Base-by-base conservation (phyloP, 2,329 filamentous ascomycete genomes). In the Penicillium sclerotigenum region DNA sequence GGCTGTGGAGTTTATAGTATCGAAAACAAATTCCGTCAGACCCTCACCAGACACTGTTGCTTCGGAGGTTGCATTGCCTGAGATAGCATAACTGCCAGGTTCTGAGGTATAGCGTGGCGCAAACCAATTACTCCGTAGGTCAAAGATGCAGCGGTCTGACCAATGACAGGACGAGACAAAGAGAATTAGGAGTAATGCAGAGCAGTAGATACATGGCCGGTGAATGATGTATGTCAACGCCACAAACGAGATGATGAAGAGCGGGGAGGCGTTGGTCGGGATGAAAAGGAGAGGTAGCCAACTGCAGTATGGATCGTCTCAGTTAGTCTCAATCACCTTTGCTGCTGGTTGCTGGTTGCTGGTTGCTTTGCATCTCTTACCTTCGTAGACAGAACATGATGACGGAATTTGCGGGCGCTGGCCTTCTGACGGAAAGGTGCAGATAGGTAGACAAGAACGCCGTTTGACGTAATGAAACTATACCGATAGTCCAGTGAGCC, bases 141-240 rank as follows among this genome's bases (percentile, higher is more conserved):
- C 93, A 80, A 97, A 94, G 78, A 97, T 94, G 72, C 90, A 94
- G 52, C 87, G 86, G 72, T 92, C 89, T 63, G 88, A 89, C 90
- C 90, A 94, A 81, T 92, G 88, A 75, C 90, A 94, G 26, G 88
- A 91, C 26, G 91, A 95, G 64, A 92, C 83, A 79, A 97, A 96
- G 65, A 99, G 90, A 66, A 97, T 91, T 63, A 96, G 83, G 47
- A 99, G 90, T 52, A 99, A 88, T 59, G 97, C 87, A 59, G 91
- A 96, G 83, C 94, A 99, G 82, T 99, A 99, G 66, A 96, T 88
- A 79, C 94, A 99, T 52, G 94, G 94, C 53, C 93, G 87, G 78
- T 97, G 96, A 68, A 99, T 87, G 77, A 96, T 90, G 81, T 96
- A 97, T 63, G 92, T 96, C 74, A 92, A 91, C 63, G 91, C 82